These are phyloP conservation scores for Kwoniella botswanensis DNA, from an alignment of 768 basidiomycete genomes.

Conservation along the genomic window DNA sequence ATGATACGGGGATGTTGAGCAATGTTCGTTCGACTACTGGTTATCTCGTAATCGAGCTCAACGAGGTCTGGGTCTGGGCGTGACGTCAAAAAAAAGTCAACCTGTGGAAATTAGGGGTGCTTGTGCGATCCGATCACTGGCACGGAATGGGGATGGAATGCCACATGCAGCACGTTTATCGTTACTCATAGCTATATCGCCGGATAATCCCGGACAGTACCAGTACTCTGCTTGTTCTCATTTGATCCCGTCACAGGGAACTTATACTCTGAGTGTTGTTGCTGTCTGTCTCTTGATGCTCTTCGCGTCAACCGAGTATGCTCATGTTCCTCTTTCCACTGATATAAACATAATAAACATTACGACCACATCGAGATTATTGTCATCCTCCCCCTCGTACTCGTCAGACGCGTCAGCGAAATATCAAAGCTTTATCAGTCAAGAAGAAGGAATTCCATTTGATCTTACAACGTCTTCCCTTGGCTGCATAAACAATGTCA, in stretches of 20 bases:
- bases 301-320: conserved; percentile 4
- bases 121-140: too few relatives aligned
- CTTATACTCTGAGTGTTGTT: background rate
- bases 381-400: background rate
- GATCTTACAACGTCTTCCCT: too few relatives aligned
- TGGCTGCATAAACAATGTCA: conserved; percentile 34
- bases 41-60: conserved; percentile 3
- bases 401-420: background rate
- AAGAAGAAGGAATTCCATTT: too few relatives aligned
- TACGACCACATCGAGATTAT: background rate
- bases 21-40: conserved; percentile 6
- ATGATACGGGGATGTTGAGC: background rate
- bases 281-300: background rate
- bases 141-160: conserved; percentile 2
- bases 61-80: background rate
- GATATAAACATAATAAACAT: background rate
- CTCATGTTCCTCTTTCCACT: conserved; percentile 4
- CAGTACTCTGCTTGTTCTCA: background rate
- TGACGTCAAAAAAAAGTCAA: conserved; percentile 17
- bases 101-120: too few relatives aligned
- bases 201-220: conserved; percentile 5
- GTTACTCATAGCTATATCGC: background rate
- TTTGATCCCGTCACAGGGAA: conserved; percentile 4
- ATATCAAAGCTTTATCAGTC: background rate
- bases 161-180: conserved; percentile 9